Evolutionary conservation across 441 rosid genomes (phyloP).

Genomic region (Aquilaria agallochum): DNA sequence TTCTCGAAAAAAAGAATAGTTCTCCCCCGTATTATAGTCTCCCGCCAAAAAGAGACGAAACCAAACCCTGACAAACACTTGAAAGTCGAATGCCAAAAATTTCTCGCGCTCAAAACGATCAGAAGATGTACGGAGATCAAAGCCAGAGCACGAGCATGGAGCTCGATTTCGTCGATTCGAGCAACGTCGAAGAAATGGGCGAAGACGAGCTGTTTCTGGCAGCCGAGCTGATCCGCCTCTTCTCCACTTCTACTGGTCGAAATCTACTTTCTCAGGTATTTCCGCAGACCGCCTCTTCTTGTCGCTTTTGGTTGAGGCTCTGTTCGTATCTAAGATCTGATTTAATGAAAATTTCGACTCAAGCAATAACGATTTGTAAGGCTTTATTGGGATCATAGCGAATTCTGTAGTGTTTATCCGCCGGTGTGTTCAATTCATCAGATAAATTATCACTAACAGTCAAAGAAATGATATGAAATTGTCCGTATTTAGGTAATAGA

Average conservation of each 20-base stretch:
- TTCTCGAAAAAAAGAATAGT: constrained; percentile 17
- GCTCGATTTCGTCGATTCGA: constrained; percentile 26
- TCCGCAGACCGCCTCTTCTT: not conserved
- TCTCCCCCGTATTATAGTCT: constrained; percentile 16
- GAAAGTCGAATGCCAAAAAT: constrained; percentile 1
- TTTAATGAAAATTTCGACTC: too few species aligned
- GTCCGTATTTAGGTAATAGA: not conserved
- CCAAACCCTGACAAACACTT: constrained; percentile 7
- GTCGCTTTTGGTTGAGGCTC: not conserved
- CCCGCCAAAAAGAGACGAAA: constrained; percentile 2
- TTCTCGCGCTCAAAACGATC: constrained; percentile 5
- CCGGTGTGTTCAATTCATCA: not conserved
- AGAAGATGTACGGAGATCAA: constrained; percentile 31
- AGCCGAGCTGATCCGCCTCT: constrained; percentile 59
- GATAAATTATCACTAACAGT: not conserved
- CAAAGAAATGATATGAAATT: too few species aligned
- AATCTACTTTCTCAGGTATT: constrained; percentile 65
- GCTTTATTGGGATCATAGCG: not conserved
- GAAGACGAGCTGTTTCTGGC: constrained; percentile 53
- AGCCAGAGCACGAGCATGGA: constrained; percentile 23
- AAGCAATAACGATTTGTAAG: too few species aligned
- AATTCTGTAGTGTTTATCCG: not conserved
- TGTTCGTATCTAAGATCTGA: not conserved
- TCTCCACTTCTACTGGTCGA: constrained; percentile 52
- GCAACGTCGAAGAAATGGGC: constrained; percentile 40